These are phyloP conservation scores for Nicotiana paniculata DNA, from an alignment of 257 asterid species.

Conservation along the genomic window DNA sequence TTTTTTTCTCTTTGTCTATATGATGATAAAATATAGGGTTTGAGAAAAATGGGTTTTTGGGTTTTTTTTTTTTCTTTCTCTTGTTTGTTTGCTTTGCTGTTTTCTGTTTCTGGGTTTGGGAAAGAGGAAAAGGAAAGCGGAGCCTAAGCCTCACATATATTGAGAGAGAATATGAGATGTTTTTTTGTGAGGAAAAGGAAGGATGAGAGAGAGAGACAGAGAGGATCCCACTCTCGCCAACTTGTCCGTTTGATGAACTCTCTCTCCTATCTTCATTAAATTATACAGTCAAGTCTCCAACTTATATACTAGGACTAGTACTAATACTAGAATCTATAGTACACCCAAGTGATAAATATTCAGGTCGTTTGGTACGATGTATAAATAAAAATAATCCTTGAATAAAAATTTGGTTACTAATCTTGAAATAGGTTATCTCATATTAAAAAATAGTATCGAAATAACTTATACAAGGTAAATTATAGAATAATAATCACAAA, in stretches of 20 bases:
- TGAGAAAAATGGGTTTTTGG: constrained; percentile 9
- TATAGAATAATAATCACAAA: no score
- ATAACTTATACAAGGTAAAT: no score
- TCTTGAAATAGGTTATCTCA: no score
- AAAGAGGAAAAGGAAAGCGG: neutral
- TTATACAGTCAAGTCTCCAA: neutral
- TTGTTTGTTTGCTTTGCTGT: neutral
- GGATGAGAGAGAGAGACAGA: neutral
- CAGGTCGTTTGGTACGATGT: no score
- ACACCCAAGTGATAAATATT: no score
- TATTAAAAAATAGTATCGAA: no score
- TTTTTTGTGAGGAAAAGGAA: neutral
- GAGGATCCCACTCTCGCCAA: neutral
- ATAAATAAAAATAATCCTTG: no score
- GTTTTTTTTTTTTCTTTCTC: neutral
- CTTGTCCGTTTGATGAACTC: neutral
- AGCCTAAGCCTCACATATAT: neutral
- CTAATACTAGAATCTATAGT: no score
- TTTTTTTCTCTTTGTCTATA: neutral
- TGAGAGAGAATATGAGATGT: neutral
- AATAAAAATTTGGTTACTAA: no score
- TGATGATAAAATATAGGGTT: constrained; percentile 3
- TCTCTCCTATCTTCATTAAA: neutral
- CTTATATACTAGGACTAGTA: neutral
- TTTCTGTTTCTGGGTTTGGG: constrained; percentile 7